Evolutionary conservation across 169 alveolate genomes (phyloP).

Genomic region (Eimeria tenella): DNA sequence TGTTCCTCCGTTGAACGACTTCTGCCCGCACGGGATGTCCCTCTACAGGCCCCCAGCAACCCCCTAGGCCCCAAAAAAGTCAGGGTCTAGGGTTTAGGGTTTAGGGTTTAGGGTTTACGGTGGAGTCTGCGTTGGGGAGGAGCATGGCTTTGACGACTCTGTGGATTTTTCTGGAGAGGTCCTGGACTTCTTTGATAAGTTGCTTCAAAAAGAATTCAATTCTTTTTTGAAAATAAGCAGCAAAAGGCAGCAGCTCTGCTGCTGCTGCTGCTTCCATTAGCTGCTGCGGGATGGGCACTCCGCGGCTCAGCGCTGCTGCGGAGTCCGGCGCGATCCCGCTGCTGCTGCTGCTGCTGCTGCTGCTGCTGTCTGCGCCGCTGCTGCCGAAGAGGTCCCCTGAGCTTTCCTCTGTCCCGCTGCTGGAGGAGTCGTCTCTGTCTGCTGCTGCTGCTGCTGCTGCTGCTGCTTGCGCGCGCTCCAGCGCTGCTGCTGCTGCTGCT

Average conservation of each 20-base stretch:
- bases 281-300: conserved; percentile 14
- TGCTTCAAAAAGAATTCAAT: background rate
- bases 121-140: background rate
- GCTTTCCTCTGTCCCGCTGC: background rate
- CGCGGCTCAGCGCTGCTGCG: conserved; percentile 23
- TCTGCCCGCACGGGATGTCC: background rate
- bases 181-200: background rate
- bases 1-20: background rate
- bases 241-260: background rate
- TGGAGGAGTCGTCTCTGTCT: background rate
- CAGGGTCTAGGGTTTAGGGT: background rate
- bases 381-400: background rate
- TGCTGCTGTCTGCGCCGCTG: conserved; percentile 31
- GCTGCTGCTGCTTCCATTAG: background rate
- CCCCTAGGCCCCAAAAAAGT: background rate
- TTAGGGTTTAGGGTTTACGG: background rate
- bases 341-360: conserved; percentile 14
- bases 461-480: conserved; percentile 37
- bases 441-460: conserved; percentile 2
- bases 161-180: background rate
- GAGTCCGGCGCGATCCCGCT: background rate
- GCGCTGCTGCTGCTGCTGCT: conserved; percentile 24
- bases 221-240: background rate
- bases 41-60: background rate
- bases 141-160: background rate